Evolutionary conservation across 805 yeast species (phyloP).

Genomic region (Millerozyma miso): DNA sequence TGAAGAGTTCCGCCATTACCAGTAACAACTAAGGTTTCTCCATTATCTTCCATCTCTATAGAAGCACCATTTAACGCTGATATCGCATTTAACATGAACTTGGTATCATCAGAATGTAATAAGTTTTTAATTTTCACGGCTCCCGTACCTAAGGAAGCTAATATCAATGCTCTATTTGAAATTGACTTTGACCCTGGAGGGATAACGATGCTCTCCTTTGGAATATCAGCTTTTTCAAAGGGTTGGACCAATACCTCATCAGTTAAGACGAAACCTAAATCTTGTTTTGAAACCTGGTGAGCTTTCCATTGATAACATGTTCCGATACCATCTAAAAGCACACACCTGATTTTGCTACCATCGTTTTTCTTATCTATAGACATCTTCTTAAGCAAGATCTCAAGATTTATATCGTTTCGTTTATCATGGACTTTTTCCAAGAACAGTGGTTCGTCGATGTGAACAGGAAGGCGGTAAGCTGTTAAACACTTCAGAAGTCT

Average conservation of each 20-base stretch:
- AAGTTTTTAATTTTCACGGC: conserved; percentile 78
- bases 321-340: conserved; percentile 79
- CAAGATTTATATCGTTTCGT: conserved; percentile 63
- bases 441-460: conserved; percentile 69
- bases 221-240: conserved; percentile 34
- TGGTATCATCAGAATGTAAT: conserved; percentile 94
- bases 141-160: conserved; percentile 90
- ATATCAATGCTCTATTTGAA: conserved; percentile 87
- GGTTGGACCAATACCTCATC: conserved; percentile 72
- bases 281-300: conserved; percentile 75
- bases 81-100: conserved; percentile 89
- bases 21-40: conserved; percentile 79
- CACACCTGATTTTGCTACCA: conserved; percentile 85
- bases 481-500: conserved; percentile 77
- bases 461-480: conserved; percentile 82
- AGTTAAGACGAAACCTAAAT: conserved; percentile 74
- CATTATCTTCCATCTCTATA: conserved; percentile 79
- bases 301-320: conserved; percentile 87
- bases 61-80: conserved; percentile 74
- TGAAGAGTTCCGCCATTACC: conserved; percentile 79
- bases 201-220: conserved; percentile 45
- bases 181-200: conserved; percentile 99
- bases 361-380: conserved; percentile 95
- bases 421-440: conserved; percentile 62
- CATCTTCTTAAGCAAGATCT: conserved; percentile 75